Evolutionary conservation across 2,329 filamentous ascomycete genomes (phyloP).

Genomic region (Fusarium caatingaense): DNA sequence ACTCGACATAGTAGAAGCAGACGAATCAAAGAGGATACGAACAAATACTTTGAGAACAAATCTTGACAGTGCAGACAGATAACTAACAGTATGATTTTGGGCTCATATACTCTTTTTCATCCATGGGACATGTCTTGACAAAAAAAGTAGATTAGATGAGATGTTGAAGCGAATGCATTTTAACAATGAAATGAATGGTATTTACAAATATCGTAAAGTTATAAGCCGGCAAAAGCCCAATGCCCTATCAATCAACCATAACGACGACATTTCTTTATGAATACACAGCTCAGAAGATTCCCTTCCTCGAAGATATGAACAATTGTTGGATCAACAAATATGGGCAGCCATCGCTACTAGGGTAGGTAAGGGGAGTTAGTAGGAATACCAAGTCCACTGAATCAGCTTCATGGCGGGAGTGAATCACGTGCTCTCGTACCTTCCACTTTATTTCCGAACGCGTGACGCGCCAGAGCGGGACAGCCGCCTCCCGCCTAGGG

Average conservation of each 20-base stretch:
- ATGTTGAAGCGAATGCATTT: background rate
- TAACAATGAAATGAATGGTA: background rate
- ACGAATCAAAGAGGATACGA: background rate
- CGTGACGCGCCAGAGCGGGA: constrained; percentile 44
- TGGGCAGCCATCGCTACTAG: background rate
- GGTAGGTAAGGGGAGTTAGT: background rate
- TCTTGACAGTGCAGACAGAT: background rate
- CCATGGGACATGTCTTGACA: background rate
- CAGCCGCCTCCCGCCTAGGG: constrained; percentile 24
- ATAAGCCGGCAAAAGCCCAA: background rate
- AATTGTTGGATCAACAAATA: background rate
- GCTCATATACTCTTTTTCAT: background rate
- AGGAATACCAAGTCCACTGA: constrained; percentile 1
- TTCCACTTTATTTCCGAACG: constrained; percentile 51
- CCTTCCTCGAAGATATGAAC: background rate
- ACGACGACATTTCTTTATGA: background rate
- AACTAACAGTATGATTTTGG: background rate
- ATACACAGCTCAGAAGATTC: background rate
- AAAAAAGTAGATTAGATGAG: background rate
- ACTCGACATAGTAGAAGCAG: background rate
- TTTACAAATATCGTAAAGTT: background rate
- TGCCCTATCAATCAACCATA: background rate
- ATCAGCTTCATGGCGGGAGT: constrained; percentile 16
- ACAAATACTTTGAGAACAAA: background rate
- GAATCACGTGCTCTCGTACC: constrained; percentile 47